Evolutionary conservation across 257 asterid species (phyloP).

Genomic region (Scutellaria minor): DNA sequence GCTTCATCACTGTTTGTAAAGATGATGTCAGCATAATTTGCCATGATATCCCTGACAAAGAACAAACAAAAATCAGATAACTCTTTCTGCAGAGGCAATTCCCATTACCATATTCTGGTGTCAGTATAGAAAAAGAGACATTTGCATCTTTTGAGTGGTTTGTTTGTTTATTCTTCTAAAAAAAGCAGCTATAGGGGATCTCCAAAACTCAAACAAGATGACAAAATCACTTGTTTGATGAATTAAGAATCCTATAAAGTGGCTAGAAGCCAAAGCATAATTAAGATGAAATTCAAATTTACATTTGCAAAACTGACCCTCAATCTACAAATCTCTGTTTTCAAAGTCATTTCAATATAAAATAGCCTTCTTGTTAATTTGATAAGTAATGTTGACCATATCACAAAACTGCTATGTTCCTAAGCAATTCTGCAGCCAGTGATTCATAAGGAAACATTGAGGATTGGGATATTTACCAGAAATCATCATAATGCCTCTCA

Average conservation of each 20-base stretch:
- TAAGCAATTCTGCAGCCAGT: background rate
- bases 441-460: background rate
- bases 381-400: background rate
- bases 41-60: slow-evolving; percentile 77
- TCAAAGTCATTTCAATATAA: background rate
- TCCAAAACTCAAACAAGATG: slow-evolving; percentile 21
- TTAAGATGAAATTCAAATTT: background rate
- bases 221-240: slow-evolving; percentile 10
- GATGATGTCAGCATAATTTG: slow-evolving; percentile 82
- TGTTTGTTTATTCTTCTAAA: background rate
- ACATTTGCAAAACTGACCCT: background rate
- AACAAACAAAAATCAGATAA: slow-evolving; percentile 16
- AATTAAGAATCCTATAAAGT: background rate
- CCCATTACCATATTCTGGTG: slow-evolving; percentile 9
- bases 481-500: slow-evolving; percentile 88
- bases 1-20: slow-evolving; percentile 96
- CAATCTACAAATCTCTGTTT: background rate
- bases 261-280: slow-evolving; percentile 16
- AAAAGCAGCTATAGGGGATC: slow-evolving; percentile 5
- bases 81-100: background rate
- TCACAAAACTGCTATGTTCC: background rate
- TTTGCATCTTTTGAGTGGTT: background rate
- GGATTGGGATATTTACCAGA: slow-evolving; percentile 60
- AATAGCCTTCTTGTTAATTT: background rate
- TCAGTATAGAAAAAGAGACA: slow-evolving; percentile 1